These are phyloP conservation scores for Herpetospermum pedunculosum DNA, from an alignment of 306 rosid species.

Conservation along the genomic window DNA sequence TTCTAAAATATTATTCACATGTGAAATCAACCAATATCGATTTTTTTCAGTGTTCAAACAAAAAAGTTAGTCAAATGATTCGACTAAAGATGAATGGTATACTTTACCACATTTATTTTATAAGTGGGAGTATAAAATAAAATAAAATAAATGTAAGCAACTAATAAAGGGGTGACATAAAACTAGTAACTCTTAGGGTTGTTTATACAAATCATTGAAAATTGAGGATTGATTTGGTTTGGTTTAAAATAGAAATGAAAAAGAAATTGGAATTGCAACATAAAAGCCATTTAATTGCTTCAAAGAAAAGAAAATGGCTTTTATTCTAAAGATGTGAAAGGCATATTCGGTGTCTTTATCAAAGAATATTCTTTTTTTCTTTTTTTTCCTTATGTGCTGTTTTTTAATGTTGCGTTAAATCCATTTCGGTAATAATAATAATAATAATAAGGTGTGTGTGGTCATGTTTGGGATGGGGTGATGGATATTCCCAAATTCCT, in stretches of 20 bases:
- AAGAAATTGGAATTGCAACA: not conserved
- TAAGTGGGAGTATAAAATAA: not conserved
- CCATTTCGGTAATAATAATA: not conserved
- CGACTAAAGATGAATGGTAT: not conserved
- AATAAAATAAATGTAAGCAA: not conserved
- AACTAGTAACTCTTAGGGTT: not conserved
- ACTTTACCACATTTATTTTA: not conserved
- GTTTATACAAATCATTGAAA: not conserved
- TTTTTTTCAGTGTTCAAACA: not conserved
- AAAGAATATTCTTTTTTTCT: not conserved
- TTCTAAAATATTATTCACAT: not conserved
- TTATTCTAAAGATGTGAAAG: not conserved
- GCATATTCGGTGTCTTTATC: not conserved
- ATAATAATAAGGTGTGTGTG: no score
- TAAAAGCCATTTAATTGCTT: not conserved
- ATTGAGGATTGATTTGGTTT: not conserved
- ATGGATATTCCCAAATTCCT: no score
- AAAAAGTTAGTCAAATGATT: not conserved
- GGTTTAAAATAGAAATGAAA: not conserved
- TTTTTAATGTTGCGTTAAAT: not conserved
- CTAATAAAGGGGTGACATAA: not conserved
- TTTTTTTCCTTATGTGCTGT: not conserved
- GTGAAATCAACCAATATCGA: not conserved
- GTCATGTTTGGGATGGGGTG: no score
- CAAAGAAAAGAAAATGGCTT: no score